These are phyloP conservation scores for Bryoerythrophyllum caledonicum DNA, from an alignment of 225 moss, liverwort and hornwort species.

Conservation along the genomic window DNA sequence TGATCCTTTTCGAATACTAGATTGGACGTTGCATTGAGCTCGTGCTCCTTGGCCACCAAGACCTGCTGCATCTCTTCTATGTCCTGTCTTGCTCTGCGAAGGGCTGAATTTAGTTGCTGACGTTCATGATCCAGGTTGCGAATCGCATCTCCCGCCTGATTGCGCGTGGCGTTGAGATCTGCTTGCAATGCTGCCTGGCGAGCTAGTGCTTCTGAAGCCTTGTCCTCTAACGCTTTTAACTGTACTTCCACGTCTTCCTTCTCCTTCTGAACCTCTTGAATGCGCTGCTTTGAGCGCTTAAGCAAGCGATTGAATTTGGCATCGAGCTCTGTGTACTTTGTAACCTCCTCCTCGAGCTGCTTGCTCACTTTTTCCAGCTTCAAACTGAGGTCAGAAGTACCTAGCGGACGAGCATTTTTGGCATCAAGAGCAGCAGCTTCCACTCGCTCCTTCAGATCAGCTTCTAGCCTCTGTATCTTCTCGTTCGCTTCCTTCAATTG, in stretches of 20 bases:
- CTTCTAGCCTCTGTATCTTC: constrained; percentile 38
- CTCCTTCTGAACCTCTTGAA: constrained; percentile 97
- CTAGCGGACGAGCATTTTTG: constrained; percentile 35
- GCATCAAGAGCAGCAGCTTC: constrained; percentile 49
- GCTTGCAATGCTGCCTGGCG: constrained; percentile 75
- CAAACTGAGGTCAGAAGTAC: constrained; percentile 28
- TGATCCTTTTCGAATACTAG: constrained; percentile 87
- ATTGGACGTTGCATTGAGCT: constrained; percentile 70
- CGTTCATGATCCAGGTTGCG: constrained; percentile 81
- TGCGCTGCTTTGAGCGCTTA: constrained; percentile 93
- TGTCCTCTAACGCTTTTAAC: constrained; percentile 59
- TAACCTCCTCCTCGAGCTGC: constrained; percentile 63
- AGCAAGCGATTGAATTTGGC: constrained; percentile 93
- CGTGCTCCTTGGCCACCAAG: constrained; percentile 80
- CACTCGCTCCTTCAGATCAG: constrained; percentile 41
- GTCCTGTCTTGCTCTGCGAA: constrained; percentile 76
- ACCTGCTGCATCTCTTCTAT: constrained; percentile 71
- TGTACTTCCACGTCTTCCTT: constrained; percentile 84
- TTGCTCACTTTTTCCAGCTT: constrained; percentile 46
- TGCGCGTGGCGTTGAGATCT: constrained; percentile 73
- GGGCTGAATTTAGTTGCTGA: constrained; percentile 62
- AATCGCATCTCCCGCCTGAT: constrained; percentile 81
- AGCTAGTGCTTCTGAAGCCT: constrained; percentile 65
- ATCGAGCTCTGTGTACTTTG: constrained; percentile 87
- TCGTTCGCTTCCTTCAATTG: constrained; percentile 47